Conservation (phyloP, 2,329 filamentous ascomycete species). For the Ceratocystis diversiconidia region DNA sequence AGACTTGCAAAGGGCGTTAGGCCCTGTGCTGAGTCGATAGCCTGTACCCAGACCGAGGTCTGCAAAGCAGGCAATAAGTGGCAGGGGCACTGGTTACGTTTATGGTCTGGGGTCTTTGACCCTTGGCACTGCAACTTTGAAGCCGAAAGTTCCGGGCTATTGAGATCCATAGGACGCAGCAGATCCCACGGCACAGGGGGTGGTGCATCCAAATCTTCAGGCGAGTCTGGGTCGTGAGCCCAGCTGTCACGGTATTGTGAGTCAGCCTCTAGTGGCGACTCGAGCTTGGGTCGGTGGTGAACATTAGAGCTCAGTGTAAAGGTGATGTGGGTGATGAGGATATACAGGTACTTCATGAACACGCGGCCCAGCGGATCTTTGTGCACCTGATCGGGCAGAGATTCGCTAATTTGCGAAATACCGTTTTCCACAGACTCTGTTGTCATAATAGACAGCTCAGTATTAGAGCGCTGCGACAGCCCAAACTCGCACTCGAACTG, state of each 20-base stretch:
- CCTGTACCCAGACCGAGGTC: slow-evolving; percentile 24
- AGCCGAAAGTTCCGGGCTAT: not conserved
- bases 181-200: slow-evolving; percentile 37
- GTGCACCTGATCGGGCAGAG: slow-evolving; percentile 1
- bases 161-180: slow-evolving; percentile 26
- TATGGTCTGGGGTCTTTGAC: slow-evolving; percentile 21
- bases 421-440: slow-evolving; percentile 10
- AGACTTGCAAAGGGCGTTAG: not conserved
- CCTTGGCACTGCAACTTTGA: not conserved
- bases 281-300: slow-evolving; percentile 14
- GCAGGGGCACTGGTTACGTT: slow-evolving; percentile 24
- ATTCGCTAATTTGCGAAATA: slow-evolving; percentile 3
- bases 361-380: not conserved
- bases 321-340: slow-evolving; percentile 8
- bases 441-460: slow-evolving; percentile 9
- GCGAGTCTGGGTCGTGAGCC: slow-evolving; percentile 23
- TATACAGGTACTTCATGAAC: slow-evolving; percentile 17
- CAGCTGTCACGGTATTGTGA: slow-evolving; percentile 4
- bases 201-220: slow-evolving; percentile 14
- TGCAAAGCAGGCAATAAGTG: slow-evolving; percentile 21
- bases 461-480: slow-evolving; percentile 3
- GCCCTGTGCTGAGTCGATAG: not conserved
- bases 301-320: slow-evolving; percentile 5
- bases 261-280: not conserved
- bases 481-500: not conserved